Base-by-base conservation (phyloP, 495 filamentous ascomycete species). In the Talaromyces nanjingensis region DNA sequence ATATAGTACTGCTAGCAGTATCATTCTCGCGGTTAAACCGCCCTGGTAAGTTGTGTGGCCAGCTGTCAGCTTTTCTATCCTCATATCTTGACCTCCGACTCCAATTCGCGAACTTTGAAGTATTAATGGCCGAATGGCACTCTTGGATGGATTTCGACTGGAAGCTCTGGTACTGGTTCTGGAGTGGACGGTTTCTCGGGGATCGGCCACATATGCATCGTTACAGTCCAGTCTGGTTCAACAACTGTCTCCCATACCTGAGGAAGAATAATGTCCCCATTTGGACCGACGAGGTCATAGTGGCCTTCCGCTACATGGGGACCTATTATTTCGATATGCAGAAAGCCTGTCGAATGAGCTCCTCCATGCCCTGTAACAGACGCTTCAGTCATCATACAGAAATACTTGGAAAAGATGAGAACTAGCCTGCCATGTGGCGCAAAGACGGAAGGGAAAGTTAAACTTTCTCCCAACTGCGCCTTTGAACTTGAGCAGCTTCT, bases 151-250 rank as follows among this genome's bases (percentile, higher is more conserved):
- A 12, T 37, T 12, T 37, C 33, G 33, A 37, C 33, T 12, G 33
- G 33, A 9, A 9, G 0, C 9, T 31, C 29, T 31, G 27, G 27
- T 29, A 11, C 31, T 11, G 33, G 33, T 12, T 37, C 33, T 37
- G 33, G 33, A 37, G 33, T 37, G 33, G 45, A 52, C n/a, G 79
- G 78, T 62, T 81, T 80, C 65, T 87, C 87, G 4, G 84, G 85
- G 80, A 96, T 89, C 6, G 93, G 92, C 93, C 93, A 97, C 91
- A 97, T 94, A 67, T 96, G 90, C 93, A 97, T 97, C 2, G 87
- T 92, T 67, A 97, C 89, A 53, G 84, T 80, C 91, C 91, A 96
- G 72, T 92, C 91, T 7, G 91, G 91, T 74, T 94, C 84, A 54
- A 96, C 77, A 47, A 92, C 87, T 60, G 85, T 91, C 64, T 94